A percentile compares a stretch with the other conserved stretches of the same genome.
Conservation (phyloP, 1,284 basidiomycete species). For the Lentinula novae-zelandiae region DNA sequence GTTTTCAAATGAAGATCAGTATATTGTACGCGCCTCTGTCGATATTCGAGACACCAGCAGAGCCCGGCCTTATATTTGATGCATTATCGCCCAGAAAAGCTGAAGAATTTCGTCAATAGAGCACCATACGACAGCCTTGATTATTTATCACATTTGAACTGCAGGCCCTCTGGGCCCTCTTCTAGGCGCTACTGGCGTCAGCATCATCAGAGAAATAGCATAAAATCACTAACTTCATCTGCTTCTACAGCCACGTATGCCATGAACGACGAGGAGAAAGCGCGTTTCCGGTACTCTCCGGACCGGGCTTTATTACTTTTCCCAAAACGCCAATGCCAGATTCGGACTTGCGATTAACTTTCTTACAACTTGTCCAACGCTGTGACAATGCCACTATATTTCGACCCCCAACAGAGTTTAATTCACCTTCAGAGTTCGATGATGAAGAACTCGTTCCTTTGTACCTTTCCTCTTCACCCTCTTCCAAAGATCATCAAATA, state of each 20-base stretch:
- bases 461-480: slow-evolving; percentile 41
- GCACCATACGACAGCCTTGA: neutral
- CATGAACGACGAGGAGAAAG: slow-evolving; percentile 26
- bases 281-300: neutral
- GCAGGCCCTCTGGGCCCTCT: slow-evolving; percentile 59
- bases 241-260: slow-evolving; percentile 56
- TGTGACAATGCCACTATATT: slow-evolving; percentile 62
- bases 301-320: neutral
- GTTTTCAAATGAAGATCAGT: neutral
- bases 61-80: slow-evolving; percentile 18
- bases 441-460: slow-evolving; percentile 47
- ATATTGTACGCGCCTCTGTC: slow-evolving; percentile 41
- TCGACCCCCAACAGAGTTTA: slow-evolving; percentile 17
- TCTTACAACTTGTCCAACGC: slow-evolving; percentile 55
- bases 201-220: neutral
- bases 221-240: slow-evolving; percentile 40
- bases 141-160: slow-evolving; percentile 51
- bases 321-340: neutral
- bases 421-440: slow-evolving; percentile 21
- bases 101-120: slow-evolving; percentile 19
- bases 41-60: slow-evolving; percentile 39
- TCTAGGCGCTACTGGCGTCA: slow-evolving; percentile 41
- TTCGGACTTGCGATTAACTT: slow-evolving; percentile 25
- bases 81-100: slow-evolving; percentile 50
- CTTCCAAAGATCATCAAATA: slow-evolving; percentile 30